phyloP scores from a whole-genome alignment of 306 rosid species.

The Vachellia pachyceras region DNA sequence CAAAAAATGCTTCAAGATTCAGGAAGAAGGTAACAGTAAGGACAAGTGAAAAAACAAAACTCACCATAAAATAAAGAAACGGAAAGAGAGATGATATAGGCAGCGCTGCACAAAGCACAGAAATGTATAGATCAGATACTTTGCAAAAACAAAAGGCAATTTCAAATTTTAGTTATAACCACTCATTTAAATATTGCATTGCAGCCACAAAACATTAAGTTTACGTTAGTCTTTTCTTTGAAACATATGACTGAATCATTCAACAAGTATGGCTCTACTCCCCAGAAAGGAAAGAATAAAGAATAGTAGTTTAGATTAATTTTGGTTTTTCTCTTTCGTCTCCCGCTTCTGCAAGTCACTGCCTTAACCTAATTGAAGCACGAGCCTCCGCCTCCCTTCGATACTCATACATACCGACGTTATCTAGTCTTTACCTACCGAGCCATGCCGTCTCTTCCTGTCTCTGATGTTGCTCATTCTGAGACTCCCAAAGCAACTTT shows the following conservation, averaged over 20 bases:
- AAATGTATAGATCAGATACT: constrained; percentile 3
- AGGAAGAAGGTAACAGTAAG: neutral
- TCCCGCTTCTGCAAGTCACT: constrained; percentile 49
- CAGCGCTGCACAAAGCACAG: constrained; percentile 43
- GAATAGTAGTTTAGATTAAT: neutral
- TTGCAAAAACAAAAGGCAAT: neutral
- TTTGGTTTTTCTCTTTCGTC: constrained; percentile 27
- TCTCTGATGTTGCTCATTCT: constrained; percentile 38
- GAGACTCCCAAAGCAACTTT: constrained; percentile 42
- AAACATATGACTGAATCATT: neutral
- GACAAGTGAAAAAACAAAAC: neutral
- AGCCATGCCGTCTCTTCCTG: constrained; percentile 60
- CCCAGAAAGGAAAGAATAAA: neutral
- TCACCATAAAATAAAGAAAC: constrained; percentile 62
- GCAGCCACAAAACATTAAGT: too few species aligned
- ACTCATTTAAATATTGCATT: neutral
- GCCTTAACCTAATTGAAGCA: constrained; percentile 45
- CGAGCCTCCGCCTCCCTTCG: constrained; percentile 34
- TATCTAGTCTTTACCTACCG: neutral
- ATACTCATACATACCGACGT: neutral
- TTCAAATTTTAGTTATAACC: neutral
- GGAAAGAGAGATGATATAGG: constrained; percentile 58
- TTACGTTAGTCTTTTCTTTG: neutral
- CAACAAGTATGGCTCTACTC: neutral
- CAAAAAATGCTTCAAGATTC: neutral